Evolutionary conservation across 805 yeast species (phyloP).

Genomic region (Pichia gijzeniarum): DNA sequence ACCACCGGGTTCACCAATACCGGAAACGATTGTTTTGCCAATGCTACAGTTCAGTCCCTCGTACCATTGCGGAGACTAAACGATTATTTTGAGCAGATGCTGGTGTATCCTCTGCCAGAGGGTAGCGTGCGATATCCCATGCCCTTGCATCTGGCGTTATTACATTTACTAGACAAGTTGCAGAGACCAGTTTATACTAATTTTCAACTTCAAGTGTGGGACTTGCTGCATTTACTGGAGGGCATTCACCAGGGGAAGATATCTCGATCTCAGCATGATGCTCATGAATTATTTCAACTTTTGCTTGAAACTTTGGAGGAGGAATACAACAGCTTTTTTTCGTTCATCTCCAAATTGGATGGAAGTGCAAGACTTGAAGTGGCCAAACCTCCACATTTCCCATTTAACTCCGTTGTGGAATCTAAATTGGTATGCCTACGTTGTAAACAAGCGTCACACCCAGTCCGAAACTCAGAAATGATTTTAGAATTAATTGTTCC

Average conservation of each 20-base stretch:
- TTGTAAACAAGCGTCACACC: conserved; percentile 58
- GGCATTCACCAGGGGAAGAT: conserved; percentile 64
- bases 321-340: conserved; percentile 38
- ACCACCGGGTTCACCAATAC: conserved; percentile 81
- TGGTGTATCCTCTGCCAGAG: conserved; percentile 1
- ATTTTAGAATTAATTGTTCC: conserved; percentile 78
- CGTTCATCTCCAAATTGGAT: conserved; percentile 50
- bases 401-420: conserved; percentile 62
- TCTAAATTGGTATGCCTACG: conserved; percentile 64
- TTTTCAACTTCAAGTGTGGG: conserved; percentile 67
- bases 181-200: conserved; percentile 55
- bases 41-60: conserved; percentile 77
- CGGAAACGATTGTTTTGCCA: conserved; percentile 89
- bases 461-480: conserved; percentile 52
- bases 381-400: conserved; percentile 50
- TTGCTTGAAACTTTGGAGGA: conserved; percentile 70
- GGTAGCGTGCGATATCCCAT: conserved; percentile 30
- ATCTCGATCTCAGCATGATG: conserved; percentile 84
- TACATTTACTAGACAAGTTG: conserved; percentile 45
- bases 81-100: conserved; percentile 41
- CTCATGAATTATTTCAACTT: conserved; percentile 84
- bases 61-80: conserved; percentile 55
- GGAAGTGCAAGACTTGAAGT: conserved; percentile 7
- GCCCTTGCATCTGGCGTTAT: conserved; percentile 53
- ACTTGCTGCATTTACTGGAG: conserved; percentile 68